Percentiles rank a stretch among this genome's conserved stretches.
Evolutionary conservation across 345 rosid genomes (phyloP).

Genomic region (Dimocarpus longan): DNA sequence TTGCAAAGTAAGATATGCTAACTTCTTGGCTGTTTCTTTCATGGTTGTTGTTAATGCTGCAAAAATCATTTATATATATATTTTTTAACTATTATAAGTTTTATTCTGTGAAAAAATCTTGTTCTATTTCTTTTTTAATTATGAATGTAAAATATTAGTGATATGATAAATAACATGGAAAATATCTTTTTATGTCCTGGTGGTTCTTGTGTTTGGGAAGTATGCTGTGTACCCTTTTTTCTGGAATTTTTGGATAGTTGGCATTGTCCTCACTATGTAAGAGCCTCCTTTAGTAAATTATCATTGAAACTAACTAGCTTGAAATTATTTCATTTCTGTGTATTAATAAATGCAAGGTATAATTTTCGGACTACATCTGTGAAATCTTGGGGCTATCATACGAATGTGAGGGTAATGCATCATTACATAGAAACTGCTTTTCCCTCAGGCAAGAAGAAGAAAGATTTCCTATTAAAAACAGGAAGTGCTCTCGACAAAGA

Average conservation of each 20-base stretch:
- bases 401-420: background rate
- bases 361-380: background rate
- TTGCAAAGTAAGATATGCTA: slow-evolving; percentile 77
- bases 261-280: background rate
- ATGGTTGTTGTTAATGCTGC: slow-evolving; percentile 8
- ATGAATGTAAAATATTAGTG: slow-evolving; percentile 5
- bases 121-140: background rate
- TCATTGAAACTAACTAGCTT: background rate
- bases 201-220: background rate
- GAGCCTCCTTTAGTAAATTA: background rate
- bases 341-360: background rate
- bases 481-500: background rate
- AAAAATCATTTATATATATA: background rate
- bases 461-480: background rate
- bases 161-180: background rate
- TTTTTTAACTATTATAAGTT: background rate
- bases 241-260: background rate
- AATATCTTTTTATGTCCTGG: background rate
- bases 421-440: slow-evolving; percentile 3
- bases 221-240: background rate
- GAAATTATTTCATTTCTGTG: background rate
- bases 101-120: background rate
- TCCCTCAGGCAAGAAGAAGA: background rate
- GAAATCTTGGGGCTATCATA: background rate
- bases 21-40: slow-evolving; percentile 27